Evolutionary conservation across 2,329 filamentous ascomycete genomes (phyloP).

Genomic region (Cladophialophora yegresii): DNA sequence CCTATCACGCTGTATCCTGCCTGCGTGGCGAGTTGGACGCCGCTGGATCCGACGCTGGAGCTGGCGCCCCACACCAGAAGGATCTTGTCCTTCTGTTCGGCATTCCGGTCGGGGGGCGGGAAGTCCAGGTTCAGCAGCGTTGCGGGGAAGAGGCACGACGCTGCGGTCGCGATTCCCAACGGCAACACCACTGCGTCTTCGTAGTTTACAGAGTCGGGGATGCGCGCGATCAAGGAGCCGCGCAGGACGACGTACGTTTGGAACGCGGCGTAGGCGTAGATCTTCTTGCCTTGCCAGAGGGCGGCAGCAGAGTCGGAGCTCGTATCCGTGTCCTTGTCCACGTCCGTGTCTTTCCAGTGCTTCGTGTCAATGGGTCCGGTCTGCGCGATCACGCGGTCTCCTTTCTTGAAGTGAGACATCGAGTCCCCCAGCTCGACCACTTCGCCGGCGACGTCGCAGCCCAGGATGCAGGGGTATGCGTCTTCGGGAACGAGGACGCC

Average conservation of each 20-base stretch:
- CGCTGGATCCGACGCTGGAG: slow-evolving; percentile 47
- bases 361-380: slow-evolving; percentile 12
- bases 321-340: background rate
- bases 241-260: slow-evolving; percentile 38
- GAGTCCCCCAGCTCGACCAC: slow-evolving; percentile 45
- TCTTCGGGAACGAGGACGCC: slow-evolving; percentile 36
- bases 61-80: slow-evolving; percentile 49
- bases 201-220: slow-evolving; percentile 42
- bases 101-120: slow-evolving; percentile 23
- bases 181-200: slow-evolving; percentile 44
- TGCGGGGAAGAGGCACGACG: slow-evolving; percentile 40
- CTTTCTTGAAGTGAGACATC: slow-evolving; percentile 48
- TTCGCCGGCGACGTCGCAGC: slow-evolving; percentile 51
- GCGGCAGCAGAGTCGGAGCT: background rate
- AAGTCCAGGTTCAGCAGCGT: slow-evolving; percentile 35
- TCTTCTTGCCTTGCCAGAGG: slow-evolving; percentile 23
- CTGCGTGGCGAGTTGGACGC: slow-evolving; percentile 46
- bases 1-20: slow-evolving; percentile 44
- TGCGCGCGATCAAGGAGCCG: slow-evolving; percentile 31
- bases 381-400: slow-evolving; percentile 48
- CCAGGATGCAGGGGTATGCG: slow-evolving; percentile 45
- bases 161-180: slow-evolving; percentile 41
- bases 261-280: slow-evolving; percentile 42
- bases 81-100: slow-evolving; percentile 12
- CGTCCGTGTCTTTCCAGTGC: slow-evolving; percentile 3